Percentiles rank a stretch among this genome's conserved stretches.
These are phyloP conservation scores for Tinospora cordifolia DNA, from an alignment of 164 flowering plant genomes.

Conservation along the genomic window DNA sequence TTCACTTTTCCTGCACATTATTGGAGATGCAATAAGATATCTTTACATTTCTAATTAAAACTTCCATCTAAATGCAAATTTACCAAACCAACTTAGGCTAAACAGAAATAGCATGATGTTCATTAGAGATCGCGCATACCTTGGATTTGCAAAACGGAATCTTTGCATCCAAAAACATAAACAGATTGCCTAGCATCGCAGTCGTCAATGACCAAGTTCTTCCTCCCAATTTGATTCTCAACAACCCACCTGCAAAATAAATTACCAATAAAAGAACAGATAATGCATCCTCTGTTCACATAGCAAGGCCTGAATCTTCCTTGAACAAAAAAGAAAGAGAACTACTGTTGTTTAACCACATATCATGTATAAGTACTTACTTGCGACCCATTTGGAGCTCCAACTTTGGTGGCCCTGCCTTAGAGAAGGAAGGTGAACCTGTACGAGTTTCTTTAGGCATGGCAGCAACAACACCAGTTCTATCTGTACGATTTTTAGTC, in stretches of 20 bases:
- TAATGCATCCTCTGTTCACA: slow-evolving; percentile 8
- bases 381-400: slow-evolving; percentile 99
- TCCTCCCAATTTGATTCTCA: slow-evolving; percentile 91
- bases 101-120: not conserved
- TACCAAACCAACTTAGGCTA: not conserved
- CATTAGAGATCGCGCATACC: slow-evolving; percentile 35
- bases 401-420: slow-evolving; percentile 78
- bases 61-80: not conserved
- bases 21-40: slow-evolving; percentile 10
- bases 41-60: not conserved
- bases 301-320: not conserved
- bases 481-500: slow-evolving; percentile 81
- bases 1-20: slow-evolving; percentile 82
- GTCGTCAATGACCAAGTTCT: slow-evolving; percentile 78
- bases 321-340: not conserved
- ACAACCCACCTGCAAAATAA: slow-evolving; percentile 78
- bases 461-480: slow-evolving; percentile 56
- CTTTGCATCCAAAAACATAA: slow-evolving; percentile 89
- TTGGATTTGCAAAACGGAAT: slow-evolving; percentile 83
- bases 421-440: slow-evolving; percentile 57
- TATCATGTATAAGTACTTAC: slow-evolving; percentile 43
- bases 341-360: not conserved
- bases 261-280: slow-evolving; percentile 3
- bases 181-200: slow-evolving; percentile 95
- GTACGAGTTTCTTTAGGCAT: slow-evolving; percentile 46